A percentile compares a stretch with the other conserved stretches of the same genome.
These are phyloP conservation scores for Hyaloscypha finlandica DNA, from an alignment of 495 filamentous ascomycete species.

Conservation along the genomic window DNA sequence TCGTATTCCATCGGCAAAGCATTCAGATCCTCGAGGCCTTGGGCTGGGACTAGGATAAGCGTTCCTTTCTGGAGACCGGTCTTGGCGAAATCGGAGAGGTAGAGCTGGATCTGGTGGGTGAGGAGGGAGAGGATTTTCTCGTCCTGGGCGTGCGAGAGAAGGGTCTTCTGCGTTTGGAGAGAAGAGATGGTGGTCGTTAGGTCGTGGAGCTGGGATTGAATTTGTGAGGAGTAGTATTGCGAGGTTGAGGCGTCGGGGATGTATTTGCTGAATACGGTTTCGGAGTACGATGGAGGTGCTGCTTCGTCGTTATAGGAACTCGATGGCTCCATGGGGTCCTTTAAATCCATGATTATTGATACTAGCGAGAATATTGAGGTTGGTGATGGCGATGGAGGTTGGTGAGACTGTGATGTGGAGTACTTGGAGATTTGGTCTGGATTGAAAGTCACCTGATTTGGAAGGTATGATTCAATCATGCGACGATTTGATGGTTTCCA, in stretches of 20 bases:
- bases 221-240: conserved; percentile 26
- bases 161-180: conserved; percentile 18
- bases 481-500: background rate
- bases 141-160: conserved; percentile 26
- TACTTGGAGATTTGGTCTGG: background rate
- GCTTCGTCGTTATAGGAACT: conserved; percentile 5
- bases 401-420: background rate
- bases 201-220: conserved; percentile 23
- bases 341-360: conserved; percentile 22
- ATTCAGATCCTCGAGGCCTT: conserved; percentile 24
- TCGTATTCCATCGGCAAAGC: conserved; percentile 27
- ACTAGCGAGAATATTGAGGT: background rate
- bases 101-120: conserved; percentile 29
- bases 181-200: conserved; percentile 26
- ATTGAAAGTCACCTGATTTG: background rate
- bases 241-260: conserved; percentile 12
- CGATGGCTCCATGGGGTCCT: background rate
- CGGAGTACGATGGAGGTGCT: conserved; percentile 28
- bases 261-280: conserved; percentile 6
- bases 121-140: conserved; percentile 30
- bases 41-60: conserved; percentile 28
- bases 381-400: background rate
- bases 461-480: background rate
- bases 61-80: conserved; percentile 25
- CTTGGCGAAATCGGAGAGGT: conserved; percentile 29